These are phyloP conservation scores for Zasmidium angulare DNA, from an alignment of 2,329 filamentous ascomycete species.

Conservation along the genomic window DNA sequence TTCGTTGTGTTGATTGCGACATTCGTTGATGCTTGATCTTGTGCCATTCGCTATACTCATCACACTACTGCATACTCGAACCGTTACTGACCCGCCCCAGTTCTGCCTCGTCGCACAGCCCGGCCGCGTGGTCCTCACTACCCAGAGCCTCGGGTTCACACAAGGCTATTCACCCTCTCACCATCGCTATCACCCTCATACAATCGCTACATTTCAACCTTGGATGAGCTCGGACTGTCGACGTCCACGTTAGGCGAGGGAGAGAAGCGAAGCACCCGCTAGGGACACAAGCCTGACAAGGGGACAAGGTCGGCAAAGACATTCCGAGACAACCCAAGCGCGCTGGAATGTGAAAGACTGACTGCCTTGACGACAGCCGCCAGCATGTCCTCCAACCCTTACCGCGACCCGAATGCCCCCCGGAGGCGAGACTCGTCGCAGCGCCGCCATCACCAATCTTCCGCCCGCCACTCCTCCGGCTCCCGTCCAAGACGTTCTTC, in stretches of 20 bases:
- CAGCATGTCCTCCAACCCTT: conserved; percentile 22
- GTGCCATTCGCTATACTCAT: not conserved
- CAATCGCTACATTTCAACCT: not conserved
- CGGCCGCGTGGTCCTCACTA: not conserved
- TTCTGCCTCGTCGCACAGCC: not conserved
- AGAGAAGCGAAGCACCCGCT: not conserved
- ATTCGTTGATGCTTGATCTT: not conserved
- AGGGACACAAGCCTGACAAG: not conserved
- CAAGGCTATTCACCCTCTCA: not conserved
- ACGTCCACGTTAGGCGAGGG: not conserved
- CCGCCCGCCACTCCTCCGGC: conserved; percentile 46
- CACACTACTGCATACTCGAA: not conserved
- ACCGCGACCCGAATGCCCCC: conserved; percentile 7
- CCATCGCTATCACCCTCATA: not conserved
- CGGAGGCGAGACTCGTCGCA: conserved; percentile 11
- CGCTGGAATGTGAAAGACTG: conserved; percentile 11
- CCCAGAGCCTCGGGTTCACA: too few species aligned
- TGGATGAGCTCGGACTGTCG: not conserved
- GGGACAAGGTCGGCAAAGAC: not conserved
- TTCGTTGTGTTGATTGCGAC: conserved; percentile 6
- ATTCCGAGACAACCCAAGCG: not conserved
- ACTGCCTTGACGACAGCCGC: conserved; percentile 1
- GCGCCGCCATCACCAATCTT: conserved; percentile 12
- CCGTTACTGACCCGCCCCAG: not conserved
- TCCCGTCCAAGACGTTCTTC: conserved; percentile 66